These are phyloP conservation scores for Paragyromitra xinjiangensis DNA, from an alignment of 495 filamentous ascomycete species.

Conservation along the genomic window DNA sequence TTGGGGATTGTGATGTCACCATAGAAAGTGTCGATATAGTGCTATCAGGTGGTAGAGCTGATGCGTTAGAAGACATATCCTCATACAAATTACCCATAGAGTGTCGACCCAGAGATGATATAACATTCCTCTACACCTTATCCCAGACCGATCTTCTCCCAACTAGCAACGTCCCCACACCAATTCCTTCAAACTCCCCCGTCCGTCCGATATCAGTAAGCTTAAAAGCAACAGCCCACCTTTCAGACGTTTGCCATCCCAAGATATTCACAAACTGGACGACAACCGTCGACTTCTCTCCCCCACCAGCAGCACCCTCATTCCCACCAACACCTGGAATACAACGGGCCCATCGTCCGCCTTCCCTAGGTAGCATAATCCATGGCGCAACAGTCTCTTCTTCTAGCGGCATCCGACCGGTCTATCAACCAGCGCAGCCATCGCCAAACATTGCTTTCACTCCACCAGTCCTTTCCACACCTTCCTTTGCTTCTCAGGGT, in stretches of 20 bases:
- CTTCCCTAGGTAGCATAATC: constrained; percentile 64
- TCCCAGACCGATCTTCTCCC: constrained; percentile 70
- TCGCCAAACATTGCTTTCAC: constrained; percentile 66
- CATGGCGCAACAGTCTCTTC: constrained; percentile 59
- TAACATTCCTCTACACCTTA: constrained; percentile 84
- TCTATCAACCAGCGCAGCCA: constrained; percentile 59
- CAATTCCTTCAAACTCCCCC: constrained; percentile 59
- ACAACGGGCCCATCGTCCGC: constrained; percentile 71
- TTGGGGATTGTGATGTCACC: constrained; percentile 74
- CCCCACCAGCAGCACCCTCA: constrained; percentile 67
- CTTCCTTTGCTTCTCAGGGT: constrained; percentile 63
- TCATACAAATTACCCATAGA: constrained; percentile 70
- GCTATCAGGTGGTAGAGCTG: constrained; percentile 72
- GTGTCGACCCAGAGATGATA: constrained; percentile 81
- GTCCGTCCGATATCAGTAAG: constrained; percentile 69
- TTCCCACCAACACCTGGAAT: constrained; percentile 67
- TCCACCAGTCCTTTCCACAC: constrained; percentile 63
- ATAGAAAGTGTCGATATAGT: constrained; percentile 73
- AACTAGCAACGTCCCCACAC: constrained; percentile 60
- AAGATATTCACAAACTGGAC: constrained; percentile 81
- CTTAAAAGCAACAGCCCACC: constrained; percentile 71
- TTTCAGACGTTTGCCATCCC: constrained; percentile 74
- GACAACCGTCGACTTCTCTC: constrained; percentile 82
- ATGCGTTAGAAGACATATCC: constrained; percentile 70
- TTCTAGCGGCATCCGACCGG: constrained; percentile 59